These are phyloP conservation scores for Fusarium circinatum DNA, from an alignment of 2,329 filamentous ascomycete genomes.

Conservation along the genomic window DNA sequence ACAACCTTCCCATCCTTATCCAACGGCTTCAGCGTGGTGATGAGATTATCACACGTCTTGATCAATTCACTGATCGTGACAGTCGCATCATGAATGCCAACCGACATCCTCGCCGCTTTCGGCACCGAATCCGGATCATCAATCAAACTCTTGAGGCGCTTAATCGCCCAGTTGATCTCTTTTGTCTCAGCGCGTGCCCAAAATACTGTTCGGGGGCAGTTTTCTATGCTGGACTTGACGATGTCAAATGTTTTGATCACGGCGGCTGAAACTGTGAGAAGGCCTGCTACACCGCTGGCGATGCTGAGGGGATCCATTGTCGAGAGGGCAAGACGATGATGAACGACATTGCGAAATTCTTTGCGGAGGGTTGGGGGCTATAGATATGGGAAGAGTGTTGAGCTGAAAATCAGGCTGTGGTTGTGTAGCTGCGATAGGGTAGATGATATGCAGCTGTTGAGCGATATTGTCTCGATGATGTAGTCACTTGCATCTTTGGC, in stretches of 20 bases:
- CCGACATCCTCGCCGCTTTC: slow-evolving; percentile 10
- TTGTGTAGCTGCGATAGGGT: not conserved
- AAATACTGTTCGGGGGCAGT: slow-evolving; percentile 5
- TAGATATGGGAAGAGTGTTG: not conserved
- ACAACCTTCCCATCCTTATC: not conserved
- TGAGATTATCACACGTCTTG: slow-evolving; percentile 10
- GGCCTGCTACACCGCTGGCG: slow-evolving; percentile 18
- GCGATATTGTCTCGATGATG: slow-evolving; percentile 16
- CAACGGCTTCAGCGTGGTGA: not conserved
- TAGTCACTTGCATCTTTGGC: not conserved
- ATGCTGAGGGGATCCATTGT: slow-evolving; percentile 19
- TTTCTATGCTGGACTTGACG: not conserved
- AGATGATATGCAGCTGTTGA: not conserved
- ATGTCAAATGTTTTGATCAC: slow-evolving; percentile 12
- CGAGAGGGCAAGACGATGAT: not conserved
- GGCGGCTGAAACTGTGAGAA: slow-evolving; percentile 8
- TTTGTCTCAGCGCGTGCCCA: slow-evolving; percentile 21
- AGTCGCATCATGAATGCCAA: slow-evolving; percentile 20
- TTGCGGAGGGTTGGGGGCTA: not conserved
- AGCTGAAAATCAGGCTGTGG: slow-evolving; percentile 17
- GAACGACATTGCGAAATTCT: not conserved
- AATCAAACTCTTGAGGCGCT: slow-evolving; percentile 7
- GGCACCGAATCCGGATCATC: slow-evolving; percentile 17
- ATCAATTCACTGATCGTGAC: slow-evolving; percentile 18
- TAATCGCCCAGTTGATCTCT: slow-evolving; percentile 20